phyloP scores from a whole-genome alignment of 169 alveolate species.

The Cryptosporidium viatorum region DNA sequence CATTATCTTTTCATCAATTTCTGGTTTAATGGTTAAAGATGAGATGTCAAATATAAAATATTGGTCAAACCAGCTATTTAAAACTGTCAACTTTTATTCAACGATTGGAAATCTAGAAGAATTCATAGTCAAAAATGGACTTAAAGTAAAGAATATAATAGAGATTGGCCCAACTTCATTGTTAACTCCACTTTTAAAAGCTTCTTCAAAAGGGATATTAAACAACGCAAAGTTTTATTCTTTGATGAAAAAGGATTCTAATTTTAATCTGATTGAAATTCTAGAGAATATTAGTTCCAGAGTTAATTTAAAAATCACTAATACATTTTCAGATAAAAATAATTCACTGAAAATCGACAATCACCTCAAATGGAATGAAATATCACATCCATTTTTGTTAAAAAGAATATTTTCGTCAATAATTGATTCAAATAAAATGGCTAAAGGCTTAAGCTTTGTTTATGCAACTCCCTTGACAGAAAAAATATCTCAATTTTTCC shows the following conservation, averaged over 20 bases:
- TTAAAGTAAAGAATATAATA: conserved; percentile 48
- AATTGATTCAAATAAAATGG: neutral
- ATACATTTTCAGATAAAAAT: neutral
- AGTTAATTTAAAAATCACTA: neutral
- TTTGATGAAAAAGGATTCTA: neutral
- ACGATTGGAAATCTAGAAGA: conserved; percentile 48
- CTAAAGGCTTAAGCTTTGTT: neutral
- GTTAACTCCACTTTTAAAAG: conserved; percentile 70
- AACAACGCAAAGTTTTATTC: conserved; percentile 13
- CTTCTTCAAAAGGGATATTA: conserved; percentile 12
- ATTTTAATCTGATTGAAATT: neutral
- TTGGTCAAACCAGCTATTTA: conserved; percentile 76
- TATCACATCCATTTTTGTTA: conserved; percentile 57
- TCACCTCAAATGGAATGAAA: conserved; percentile 39
- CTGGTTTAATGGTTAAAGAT: conserved; percentile 56
- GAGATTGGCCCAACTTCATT: conserved; percentile 80
- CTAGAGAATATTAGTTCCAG: neutral
- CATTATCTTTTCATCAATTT: conserved; percentile 60
- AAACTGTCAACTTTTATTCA: conserved; percentile 71
- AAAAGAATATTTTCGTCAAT: conserved; percentile 43
- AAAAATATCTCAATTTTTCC: conserved; percentile 23
- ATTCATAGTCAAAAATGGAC: conserved; percentile 1
- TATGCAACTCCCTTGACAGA: conserved; percentile 47
- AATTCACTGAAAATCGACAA: neutral
- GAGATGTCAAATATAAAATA: conserved; percentile 50